Evolutionary conservation across 2,329 filamentous ascomycete species (phyloP), one percentile per base, ranked within the genome.

Genomic region (Amylocarpus encephaloides): DNA sequence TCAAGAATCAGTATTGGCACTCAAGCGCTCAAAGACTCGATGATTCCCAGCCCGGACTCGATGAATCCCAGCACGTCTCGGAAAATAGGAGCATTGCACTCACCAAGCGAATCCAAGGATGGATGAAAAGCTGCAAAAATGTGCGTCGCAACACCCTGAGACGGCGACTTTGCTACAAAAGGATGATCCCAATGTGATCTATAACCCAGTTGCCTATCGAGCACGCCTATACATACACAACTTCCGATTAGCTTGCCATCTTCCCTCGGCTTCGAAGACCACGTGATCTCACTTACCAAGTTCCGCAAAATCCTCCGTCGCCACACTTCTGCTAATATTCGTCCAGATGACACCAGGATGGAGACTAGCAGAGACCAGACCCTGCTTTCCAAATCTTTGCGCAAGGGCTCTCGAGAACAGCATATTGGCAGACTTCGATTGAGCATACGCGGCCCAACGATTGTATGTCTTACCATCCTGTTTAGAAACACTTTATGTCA

Each of bases 51-150:
- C n/a, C n/a, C n/a, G n/a, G n/a, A n/a, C n/a, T n/a, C n/a, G n/a
- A n/a, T n/a, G n/a, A n/a, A n/a, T n/a, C 22, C 4, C 7, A 26
- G 7, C 7, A 26, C 22, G 7, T 26, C 22, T 7, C 22, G 22
- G 22, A 7, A 26, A 26, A 26, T 5, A 33, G 32, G 13, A 30
- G 15, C 12, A 11, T 22, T 33, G 32, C 12, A 42, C 38, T 48
- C 16, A 48, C 46, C 34, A 29, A 16, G 18, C 11, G 10, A 3
- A 15, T 48, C 46, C 19, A 48, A 39, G 18, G 12, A 16, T 34
- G 46, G 46, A 42, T 48, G 36, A 48, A 48, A 48, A 13, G 46
- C 46, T 12, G 46, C 46, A 42, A 42, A 42, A 16, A 48, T 26
- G 16, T 48, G 36, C 3, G 46, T 48, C 6, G 46, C 46, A 19